These are phyloP conservation scores for Dictyostelium capitatum DNA, from an alignment of 78 protist genomes.

Conservation along the genomic window DNA sequence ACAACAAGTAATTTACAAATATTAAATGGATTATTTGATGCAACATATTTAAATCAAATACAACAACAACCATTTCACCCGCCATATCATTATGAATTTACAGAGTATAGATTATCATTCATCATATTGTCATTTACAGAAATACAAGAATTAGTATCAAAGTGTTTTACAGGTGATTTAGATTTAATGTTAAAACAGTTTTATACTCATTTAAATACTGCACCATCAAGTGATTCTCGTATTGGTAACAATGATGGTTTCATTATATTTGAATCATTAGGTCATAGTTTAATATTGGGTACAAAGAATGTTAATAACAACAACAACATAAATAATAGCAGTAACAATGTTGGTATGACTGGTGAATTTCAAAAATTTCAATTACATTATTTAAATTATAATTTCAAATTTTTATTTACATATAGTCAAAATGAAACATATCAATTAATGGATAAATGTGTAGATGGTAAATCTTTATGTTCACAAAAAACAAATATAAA, in stretches of 20 bases:
- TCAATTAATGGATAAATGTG: neutral
- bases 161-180: neutral
- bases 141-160: neutral
- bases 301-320: neutral
- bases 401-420: neutral
- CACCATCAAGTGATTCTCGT: no score
- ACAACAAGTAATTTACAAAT: neutral
- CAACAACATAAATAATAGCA: neutral
- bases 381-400: neutral
- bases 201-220: neutral
- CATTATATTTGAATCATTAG: neutral
- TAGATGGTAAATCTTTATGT: neutral
- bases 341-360: neutral
- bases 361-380: constrained; percentile 3
- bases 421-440: neutral
- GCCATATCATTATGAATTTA: constrained; percentile 8
- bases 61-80: neutral
- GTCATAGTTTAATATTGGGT: neutral
- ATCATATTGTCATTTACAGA: neutral
- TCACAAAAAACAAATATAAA: neutral
- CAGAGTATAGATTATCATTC: neutral
- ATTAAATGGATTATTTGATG: neutral
- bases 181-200: neutral
- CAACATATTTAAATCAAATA: neutral
- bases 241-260: neutral